These are phyloP conservation scores for Globisporangium cederbergense DNA, from an alignment of 352 stramenopile species.

Conservation along the genomic window DNA sequence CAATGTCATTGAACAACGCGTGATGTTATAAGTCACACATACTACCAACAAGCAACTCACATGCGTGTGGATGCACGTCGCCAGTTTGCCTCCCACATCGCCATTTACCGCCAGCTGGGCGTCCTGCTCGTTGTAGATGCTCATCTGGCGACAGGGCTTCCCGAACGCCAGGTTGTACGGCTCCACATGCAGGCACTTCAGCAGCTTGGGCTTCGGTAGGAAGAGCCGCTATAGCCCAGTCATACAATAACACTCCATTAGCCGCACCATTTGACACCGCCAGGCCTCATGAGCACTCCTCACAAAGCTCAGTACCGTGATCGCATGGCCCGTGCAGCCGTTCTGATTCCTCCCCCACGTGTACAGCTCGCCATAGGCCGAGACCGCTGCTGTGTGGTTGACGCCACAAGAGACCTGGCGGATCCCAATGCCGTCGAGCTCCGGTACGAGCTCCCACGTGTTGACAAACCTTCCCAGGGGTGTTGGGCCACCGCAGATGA, in stretches of 20 bases:
- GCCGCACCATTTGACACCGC: not conserved
- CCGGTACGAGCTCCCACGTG: constrained; percentile 68
- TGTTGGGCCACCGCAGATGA: constrained; percentile 80
- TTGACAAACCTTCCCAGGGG: constrained; percentile 73
- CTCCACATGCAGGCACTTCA: constrained; percentile 81
- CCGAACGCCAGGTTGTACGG: constrained; percentile 88
- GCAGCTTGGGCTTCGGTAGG: constrained; percentile 64
- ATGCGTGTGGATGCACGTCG: constrained; percentile 87
- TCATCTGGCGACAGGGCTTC: constrained; percentile 80
- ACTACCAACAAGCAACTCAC: constrained; percentile 20
- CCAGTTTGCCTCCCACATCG: constrained; percentile 57
- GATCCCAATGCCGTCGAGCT: constrained; percentile 47
- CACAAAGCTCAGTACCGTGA: not conserved
- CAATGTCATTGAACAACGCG: not conserved
- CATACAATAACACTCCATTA: not conserved
- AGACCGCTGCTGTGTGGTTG: constrained; percentile 88
- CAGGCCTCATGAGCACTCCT: not conserved
- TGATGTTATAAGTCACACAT: not conserved
- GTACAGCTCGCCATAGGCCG: constrained; percentile 87
- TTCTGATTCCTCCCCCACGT: constrained; percentile 90
- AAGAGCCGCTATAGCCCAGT: constrained; percentile 43
- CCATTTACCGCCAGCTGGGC: constrained; percentile 84
- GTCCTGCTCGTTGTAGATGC: constrained; percentile 88
- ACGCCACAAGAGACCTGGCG: constrained; percentile 85
- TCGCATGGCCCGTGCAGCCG: constrained; percentile 87